Base-by-base conservation (phyloP, 1,139 yeast species). In the Taphrina deformans region DNA sequence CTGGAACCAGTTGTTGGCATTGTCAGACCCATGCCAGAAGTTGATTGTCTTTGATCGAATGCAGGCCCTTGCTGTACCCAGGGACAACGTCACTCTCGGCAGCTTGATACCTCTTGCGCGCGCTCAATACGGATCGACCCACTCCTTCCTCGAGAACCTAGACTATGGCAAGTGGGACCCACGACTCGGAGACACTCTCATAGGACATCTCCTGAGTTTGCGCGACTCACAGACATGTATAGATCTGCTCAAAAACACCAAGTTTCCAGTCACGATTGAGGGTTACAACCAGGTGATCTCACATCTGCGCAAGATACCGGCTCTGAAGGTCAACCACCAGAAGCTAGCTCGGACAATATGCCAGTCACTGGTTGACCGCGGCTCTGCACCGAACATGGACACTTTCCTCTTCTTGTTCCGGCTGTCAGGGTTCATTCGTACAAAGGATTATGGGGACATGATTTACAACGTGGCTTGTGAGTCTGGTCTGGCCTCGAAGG, bases 1-100 rank as follows among this genome's bases (percentile, higher is more conserved):
- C 6, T 53, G 58, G 58, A 53, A 53, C 38, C 58, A 53, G 16
- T 18, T 53, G 14, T 33, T 53, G n/a, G 38, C 58, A 1, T 48
- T 53, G 10, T 53, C 33, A 4, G 16, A 40, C 6, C 18, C 24
- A 18, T 6, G 21, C 6, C 58, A 53, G 35, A 35, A 53, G 24
- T 4, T 4, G 6, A 12, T 38, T 38, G 58, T 38, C 16, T 21
- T 23, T n/a, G 33, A 31, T 3, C 46, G 38, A 14, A 53, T 53
- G 58, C 16, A 35, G 14, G 18, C 31, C 10, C 33, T 35, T 7
- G 48, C 27, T 2, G 26, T 53, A 10, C 45, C 27, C 12, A 18
- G n/a, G 29, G 58, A 53, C 38, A 14, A 10, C 23, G 31, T 38
- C 33, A 53, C 58, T 2, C 18, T 27, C n/a, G 58, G 58, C 31